These are phyloP conservation scores for Annulohypoxylon bovei DNA, from an alignment of 495 filamentous ascomycete genomes.

Conservation along the genomic window DNA sequence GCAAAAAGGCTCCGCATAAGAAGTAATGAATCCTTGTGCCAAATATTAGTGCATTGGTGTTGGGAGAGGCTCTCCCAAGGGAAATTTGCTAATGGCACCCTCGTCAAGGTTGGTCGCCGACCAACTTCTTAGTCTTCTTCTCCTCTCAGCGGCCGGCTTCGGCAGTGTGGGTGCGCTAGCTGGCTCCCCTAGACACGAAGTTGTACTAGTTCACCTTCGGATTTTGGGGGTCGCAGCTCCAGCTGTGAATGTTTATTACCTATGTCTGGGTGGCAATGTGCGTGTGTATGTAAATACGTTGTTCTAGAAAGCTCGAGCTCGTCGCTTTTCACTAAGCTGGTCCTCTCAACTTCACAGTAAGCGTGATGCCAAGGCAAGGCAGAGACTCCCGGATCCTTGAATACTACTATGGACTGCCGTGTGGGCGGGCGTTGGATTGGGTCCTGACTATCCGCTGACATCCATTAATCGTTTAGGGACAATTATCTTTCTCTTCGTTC, in stretches of 20 bases:
- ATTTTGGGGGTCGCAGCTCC: slow-evolving; percentile 4
- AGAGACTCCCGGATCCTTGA: slow-evolving; percentile 33
- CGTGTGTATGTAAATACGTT: neutral
- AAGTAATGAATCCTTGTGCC: slow-evolving; percentile 40
- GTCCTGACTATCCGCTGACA: slow-evolving; percentile 14
- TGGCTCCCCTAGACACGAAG: slow-evolving; percentile 25
- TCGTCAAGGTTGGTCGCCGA: slow-evolving; percentile 43
- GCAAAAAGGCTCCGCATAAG: slow-evolving; percentile 37
- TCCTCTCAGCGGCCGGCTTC: slow-evolving; percentile 32
- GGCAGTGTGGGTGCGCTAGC: slow-evolving; percentile 32
- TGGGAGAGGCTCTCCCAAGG: slow-evolving; percentile 25
- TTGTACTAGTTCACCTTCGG: slow-evolving; percentile 23
- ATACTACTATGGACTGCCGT: slow-evolving; percentile 38
- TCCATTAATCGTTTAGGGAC: neutral
- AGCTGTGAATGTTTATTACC: slow-evolving; percentile 2
- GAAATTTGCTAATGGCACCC: slow-evolving; percentile 44
- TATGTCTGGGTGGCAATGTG: neutral
- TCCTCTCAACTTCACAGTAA: slow-evolving; percentile 36
- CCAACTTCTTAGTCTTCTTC: slow-evolving; percentile 26
- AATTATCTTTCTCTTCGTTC: slow-evolving; percentile 8
- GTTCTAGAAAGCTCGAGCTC: slow-evolving; percentile 15
- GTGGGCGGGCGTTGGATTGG: slow-evolving; percentile 24
- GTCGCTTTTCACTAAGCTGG: neutral
- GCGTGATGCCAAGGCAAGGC: slow-evolving; percentile 44
- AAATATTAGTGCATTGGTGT: slow-evolving; percentile 32